These are phyloP conservation scores for Gracilaria gracilis DNA, from an alignment of 23 red algal genomes.

Conservation along the genomic window DNA sequence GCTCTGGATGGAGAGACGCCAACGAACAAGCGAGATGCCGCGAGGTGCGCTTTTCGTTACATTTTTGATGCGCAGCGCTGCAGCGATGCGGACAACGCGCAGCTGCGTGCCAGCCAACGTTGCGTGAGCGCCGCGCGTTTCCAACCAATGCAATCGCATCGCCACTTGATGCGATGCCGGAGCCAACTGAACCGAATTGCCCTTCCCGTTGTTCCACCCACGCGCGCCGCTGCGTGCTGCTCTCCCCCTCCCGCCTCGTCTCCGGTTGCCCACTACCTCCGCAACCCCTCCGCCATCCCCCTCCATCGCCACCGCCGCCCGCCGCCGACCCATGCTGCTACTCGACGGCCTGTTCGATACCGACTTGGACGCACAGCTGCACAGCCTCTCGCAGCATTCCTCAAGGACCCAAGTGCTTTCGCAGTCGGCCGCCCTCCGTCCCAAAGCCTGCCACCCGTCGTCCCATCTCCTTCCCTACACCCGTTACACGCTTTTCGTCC, in stretches of 20 bases:
- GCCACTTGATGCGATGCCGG: background rate
- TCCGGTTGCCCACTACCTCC: background rate
- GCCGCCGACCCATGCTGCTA: constrained; percentile 26
- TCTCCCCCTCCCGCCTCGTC: too few relatives aligned
- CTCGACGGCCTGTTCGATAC: constrained; percentile 25
- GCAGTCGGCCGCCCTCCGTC: constrained; percentile 4
- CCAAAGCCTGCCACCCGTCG: constrained; percentile 25
- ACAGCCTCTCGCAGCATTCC: constrained; percentile 17
- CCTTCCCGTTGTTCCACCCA: background rate
- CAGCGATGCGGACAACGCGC: background rate
- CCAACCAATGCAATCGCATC: background rate
- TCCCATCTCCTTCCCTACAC: constrained; percentile 27
- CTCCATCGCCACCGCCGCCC: background rate
- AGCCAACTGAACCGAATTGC: background rate
- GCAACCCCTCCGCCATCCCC: background rate
- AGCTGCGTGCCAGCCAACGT: background rate
- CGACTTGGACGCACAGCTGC: constrained; percentile 28
- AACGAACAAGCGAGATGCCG: background rate
- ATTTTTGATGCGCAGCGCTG: constrained; percentile 20
- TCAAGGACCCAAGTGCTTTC: constrained; percentile 7
- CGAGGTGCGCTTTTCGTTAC: background rate
- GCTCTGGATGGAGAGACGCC: too few relatives aligned
- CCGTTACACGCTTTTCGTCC: constrained; percentile 21
- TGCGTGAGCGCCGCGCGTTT: background rate
- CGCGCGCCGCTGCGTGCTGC: background rate